Base-by-base conservation (phyloP, 176 grass and related monocot species). In the Pontederia paniculata region DNA sequence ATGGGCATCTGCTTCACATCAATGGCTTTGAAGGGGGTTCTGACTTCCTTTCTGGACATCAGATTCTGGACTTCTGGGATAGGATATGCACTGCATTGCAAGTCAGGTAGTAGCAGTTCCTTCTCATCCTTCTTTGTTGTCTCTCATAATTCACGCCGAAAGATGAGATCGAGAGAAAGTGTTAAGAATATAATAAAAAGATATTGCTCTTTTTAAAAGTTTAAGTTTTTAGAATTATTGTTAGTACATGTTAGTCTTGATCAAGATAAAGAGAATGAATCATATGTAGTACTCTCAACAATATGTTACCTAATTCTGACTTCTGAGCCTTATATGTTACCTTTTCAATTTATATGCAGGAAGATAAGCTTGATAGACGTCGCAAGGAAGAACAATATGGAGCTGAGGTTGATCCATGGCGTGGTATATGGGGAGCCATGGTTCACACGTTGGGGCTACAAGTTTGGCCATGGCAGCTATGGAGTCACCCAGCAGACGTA, bases 31-130 rank as follows among this genome's bases (percentile, higher is more conserved):
- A 77, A 10, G 86, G 82, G 54, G 86, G 91, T 53, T 87, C 91
- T 47, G 76, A 89, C 55, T 81, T 89, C 57, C 63, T 84, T 69
- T 86, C 91, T n/a, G 91, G 91, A 4, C 71, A 85, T 23, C 86
- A 87, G 68, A 75, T 97, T 68, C 67, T 97, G 63, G 77, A 84
- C 64, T 74, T 97, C 50, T 97, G 91, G 91, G 86, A 97, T 42
- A 77, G 86, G 55, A 84, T 90, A 12, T 97, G 82, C 71, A 43
- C 70, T 1, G 69, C 86, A 7, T 50, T 97, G 1, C 77, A 77
- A 70, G 86, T 84, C 62, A 90, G 71, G 91, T 96, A 76, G 42
- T 11, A 14, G 42, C 12, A 16, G 44, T 52, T 45, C 57, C 12
- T 52, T 48, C 17, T 5, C 11, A 21, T 23, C 12, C 13, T 57